Evolutionary conservation across 495 filamentous ascomycete species (phyloP), one percentile per base, ranked within the genome.

Genomic region (Lasiosphaeria ovina): DNA sequence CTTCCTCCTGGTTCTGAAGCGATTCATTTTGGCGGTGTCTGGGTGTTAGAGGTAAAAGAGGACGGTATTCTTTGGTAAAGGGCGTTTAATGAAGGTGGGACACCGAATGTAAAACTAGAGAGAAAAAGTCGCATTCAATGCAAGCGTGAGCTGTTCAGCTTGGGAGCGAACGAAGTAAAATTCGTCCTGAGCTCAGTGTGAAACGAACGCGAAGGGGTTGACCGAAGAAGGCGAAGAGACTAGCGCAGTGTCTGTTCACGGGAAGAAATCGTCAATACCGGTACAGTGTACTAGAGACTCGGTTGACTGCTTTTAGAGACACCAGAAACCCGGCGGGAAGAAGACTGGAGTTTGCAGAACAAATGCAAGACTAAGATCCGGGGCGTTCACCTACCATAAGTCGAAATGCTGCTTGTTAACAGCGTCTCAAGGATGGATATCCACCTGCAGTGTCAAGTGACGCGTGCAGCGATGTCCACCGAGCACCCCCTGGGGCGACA

Each of bases 1-100:
- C 83, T 84, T 88, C 77, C 84, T 89, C 70, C 84, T 83, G 35
- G 81, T 88, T 63, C 88, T 81, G 66, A 91, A 89, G 32, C 86
- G 86, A 77, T 91, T 90, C 89, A 92, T 92, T 8, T 48, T 73
- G 64, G 12, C 53, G 54, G 47, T 33, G 42, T 49, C 24, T 16
- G 9, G 47, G 34, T 48, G 24, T 57, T 33, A 7, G 24, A 12
- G 8, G 51, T n/a, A 8, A 6, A 54, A 9, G 44, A 47, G 44
- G 11, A 14, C 6, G 5, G 11, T 5, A 7, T 11, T 5, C 12
- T 11, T 14, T 9, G 44, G 5, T 5, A 47, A 14, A 47, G 6
- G 1, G 44, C 5, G 11, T 11, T 47, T 11, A 14, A 11, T 47
- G 44, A 45, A 3, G 16, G 44, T 54, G 50, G 34, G 50, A 61